Evolutionary conservation across 805 yeast genomes (phyloP), one percentile per base, ranked within the genome.

Genomic region (Yamadazyma endophytica): DNA sequence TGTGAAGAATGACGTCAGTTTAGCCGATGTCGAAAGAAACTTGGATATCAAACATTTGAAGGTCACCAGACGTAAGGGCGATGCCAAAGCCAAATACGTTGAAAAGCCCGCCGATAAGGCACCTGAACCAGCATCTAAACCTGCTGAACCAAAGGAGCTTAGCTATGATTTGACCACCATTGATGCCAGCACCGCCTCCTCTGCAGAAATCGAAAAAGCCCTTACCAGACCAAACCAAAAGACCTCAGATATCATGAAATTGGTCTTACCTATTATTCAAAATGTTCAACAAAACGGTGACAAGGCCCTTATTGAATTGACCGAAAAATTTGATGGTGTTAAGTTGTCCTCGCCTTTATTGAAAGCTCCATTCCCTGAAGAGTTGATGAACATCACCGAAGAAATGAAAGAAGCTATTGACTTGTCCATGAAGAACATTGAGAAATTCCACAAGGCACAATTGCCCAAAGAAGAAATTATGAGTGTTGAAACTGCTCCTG

Each of bases 161-260:
- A 22, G 17, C 16, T 75, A 78, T 44, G 63, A 68, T 32, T 70
- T 82, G 70, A 60, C 67, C 29, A 62, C 76, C 32, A 58, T 77
- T 28, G 57, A 69, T 34, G 67, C 63, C 3, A 44, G 70, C 6
- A 43, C 70, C 2, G 54, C 58, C 9, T 51, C 50, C 6, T 75
- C 69, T 5, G 40, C 43, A 13, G 56, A 48, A 24, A 73, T 92
- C 14, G 63, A 60, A 14, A 61, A 66, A 17, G 88, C 92, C 7
- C 69, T 92, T 36, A 72, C 79, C 17, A 82, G 99, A 63, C 99
- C 99, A n/a, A 92, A 86, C 30, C 97, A 92, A 62, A 82, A 83
- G 50, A 85, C 96, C 14, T 72, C 89, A 13, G 92, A 87, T 49
- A 94, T 92, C 41, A 87, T 89, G 95, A 79, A 82, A 43, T 70